A percentile compares a stretch with the other conserved stretches of the same genome.
phyloP scores from a whole-genome alignment of 2,329 filamentous ascomycete genomes.

The Blastomyces percursus region DNA sequence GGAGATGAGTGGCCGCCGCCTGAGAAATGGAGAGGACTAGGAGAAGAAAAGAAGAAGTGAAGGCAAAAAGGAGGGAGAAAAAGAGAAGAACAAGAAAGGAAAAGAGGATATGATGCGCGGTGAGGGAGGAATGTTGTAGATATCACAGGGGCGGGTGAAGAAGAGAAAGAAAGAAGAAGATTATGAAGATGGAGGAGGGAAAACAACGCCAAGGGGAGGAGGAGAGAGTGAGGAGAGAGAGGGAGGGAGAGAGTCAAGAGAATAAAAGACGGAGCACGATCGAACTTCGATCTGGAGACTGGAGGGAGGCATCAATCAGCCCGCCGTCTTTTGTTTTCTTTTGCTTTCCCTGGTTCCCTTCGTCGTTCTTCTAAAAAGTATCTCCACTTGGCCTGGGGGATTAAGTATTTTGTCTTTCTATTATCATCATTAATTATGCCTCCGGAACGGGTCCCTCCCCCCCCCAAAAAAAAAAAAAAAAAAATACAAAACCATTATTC shows the following conservation, averaged over 20 bases:
- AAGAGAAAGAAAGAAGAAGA: too few relatives aligned
- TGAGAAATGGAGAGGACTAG: neutral
- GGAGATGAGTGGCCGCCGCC: too few relatives aligned
- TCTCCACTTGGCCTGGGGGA: neutral
- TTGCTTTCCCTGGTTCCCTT: neutral
- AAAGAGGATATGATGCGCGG: too few relatives aligned
- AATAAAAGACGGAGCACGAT: conserved; percentile 13
- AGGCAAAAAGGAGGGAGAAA: conserved; percentile 15
- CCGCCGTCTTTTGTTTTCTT: neutral
- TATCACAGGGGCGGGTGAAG: neutral
- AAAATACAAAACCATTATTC: too few relatives aligned
- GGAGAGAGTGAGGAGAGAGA: neutral
- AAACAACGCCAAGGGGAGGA: too few relatives aligned
- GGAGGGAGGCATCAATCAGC: neutral
- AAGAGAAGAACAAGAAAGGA: conserved; percentile 7
- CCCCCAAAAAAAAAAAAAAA: too few relatives aligned
- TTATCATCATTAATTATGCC: neutral
- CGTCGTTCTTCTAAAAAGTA: neutral
- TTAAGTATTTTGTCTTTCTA: too few relatives aligned
- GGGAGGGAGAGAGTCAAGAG: conserved; percentile 8
- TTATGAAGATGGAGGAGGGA: too few relatives aligned
- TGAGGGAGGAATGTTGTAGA: conserved; percentile 19
- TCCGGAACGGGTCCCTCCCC: neutral
- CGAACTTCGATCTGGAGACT: neutral
- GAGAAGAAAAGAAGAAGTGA: conserved; percentile 1